Conservation (phyloP, 129 eudicot species). For the Ambrosia trifida region DNA sequence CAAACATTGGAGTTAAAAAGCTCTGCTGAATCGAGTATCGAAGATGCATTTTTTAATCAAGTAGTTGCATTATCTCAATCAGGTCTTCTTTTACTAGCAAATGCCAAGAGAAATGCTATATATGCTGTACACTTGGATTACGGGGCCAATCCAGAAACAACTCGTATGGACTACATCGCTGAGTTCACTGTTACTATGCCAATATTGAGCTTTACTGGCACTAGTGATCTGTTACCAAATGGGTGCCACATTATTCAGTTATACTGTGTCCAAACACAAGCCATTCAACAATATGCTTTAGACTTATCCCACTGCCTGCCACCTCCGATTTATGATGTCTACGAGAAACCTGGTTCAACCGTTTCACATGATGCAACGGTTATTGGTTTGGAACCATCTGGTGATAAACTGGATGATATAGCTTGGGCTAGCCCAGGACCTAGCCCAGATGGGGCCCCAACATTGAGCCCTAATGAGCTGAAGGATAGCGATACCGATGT, state of each 20-base stretch:
- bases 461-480: constrained; percentile 34
- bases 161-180: constrained; percentile 81
- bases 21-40: constrained; percentile 49
- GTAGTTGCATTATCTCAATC: constrained; percentile 72
- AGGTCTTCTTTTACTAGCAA: constrained; percentile 82
- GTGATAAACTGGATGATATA: constrained; percentile 36
- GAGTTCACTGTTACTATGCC: constrained; percentile 95
- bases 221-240: constrained; percentile 64
- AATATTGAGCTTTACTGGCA: constrained; percentile 84
- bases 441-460: constrained; percentile 42
- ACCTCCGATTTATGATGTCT: constrained; percentile 56
- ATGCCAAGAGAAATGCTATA: constrained; percentile 87
- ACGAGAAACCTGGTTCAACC: constrained; percentile 61
- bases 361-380: constrained; percentile 44
- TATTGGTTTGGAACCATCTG: constrained; percentile 46
- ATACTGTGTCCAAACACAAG: constrained; percentile 92
- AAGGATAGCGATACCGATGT: constrained; percentile 41
- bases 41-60: constrained; percentile 84
- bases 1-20: constrained; percentile 78
- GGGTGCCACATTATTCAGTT: constrained; percentile 76
- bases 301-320: constrained; percentile 85
- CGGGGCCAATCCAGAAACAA: constrained; percentile 72
- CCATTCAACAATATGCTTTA: constrained; percentile 90
- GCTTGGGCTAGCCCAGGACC: constrained; percentile 11
- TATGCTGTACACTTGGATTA: constrained; percentile 82